phyloP scores from a whole-genome alignment of 2,329 filamentous ascomycete species.

The Fusarium acutatum region DNA sequence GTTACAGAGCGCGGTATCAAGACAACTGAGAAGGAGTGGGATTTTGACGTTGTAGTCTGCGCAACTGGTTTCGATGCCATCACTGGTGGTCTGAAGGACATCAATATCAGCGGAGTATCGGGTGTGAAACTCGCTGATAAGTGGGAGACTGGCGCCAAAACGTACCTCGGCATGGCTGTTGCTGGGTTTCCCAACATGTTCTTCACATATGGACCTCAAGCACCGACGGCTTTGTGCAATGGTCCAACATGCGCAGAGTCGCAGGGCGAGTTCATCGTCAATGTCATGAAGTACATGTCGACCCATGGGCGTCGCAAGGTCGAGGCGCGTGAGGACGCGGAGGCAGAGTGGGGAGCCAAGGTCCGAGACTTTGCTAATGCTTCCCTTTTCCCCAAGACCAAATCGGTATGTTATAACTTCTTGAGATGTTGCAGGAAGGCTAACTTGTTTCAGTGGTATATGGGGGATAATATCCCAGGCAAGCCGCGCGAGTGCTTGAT shows the following conservation, averaged over 20 bases:
- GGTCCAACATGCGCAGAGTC: background rate
- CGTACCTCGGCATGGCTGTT: background rate
- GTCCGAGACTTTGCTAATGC: background rate
- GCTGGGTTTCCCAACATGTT: slow-evolving; percentile 4
- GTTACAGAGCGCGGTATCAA: background rate
- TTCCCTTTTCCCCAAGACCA: background rate
- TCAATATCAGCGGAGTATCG: background rate
- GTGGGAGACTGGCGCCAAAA: background rate
- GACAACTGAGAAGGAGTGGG: background rate
- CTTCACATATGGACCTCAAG: slow-evolving; percentile 10
- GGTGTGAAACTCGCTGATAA: background rate
- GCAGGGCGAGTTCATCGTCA: background rate
- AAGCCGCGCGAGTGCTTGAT: background rate
- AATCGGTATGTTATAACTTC: background rate
- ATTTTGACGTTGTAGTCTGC: slow-evolving; percentile 9
- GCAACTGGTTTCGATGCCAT: slow-evolving; percentile 29
- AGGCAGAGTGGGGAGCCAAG: background rate
- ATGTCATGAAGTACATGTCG: background rate
- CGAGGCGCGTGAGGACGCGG: background rate
- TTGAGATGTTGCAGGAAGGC: background rate
- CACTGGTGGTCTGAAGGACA: slow-evolving; percentile 3
- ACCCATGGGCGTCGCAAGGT: background rate
- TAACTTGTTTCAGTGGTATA: background rate
- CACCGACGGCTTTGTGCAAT: background rate
- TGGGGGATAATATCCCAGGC: background rate